Evolutionary conservation across 495 filamentous ascomycete genomes (phyloP).

Genomic region (Jackrogersella minutella): DNA sequence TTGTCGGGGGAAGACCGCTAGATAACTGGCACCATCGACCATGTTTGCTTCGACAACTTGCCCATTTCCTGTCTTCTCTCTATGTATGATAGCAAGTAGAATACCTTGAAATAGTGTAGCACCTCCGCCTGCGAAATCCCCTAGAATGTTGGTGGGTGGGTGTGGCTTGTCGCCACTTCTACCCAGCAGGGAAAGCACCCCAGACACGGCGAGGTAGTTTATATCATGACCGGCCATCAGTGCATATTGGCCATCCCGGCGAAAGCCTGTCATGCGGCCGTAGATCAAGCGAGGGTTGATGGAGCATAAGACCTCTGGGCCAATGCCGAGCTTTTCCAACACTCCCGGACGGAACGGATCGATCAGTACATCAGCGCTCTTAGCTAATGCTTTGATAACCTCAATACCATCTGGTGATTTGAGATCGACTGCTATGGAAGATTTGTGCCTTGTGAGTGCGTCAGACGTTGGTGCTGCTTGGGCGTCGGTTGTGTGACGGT

Average conservation of each 20-base stretch:
- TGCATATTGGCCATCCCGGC: slow-evolving; percentile 83
- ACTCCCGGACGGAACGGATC: slow-evolving; percentile 93
- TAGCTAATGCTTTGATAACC: slow-evolving; percentile 70
- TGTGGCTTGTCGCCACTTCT: slow-evolving; percentile 72
- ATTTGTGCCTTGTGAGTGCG: slow-evolving; percentile 78
- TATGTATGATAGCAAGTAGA: slow-evolving; percentile 66
- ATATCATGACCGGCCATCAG: slow-evolving; percentile 97
- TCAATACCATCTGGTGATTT: slow-evolving; percentile 68
- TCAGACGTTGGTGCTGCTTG: slow-evolving; percentile 64
- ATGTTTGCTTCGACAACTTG: slow-evolving; percentile 96
- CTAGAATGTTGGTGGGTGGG: slow-evolving; percentile 83
- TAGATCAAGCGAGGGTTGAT: slow-evolving; percentile 81
- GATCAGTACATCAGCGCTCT: slow-evolving; percentile 77
- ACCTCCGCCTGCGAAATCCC: slow-evolving; percentile 93
- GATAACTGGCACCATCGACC: slow-evolving; percentile 85
- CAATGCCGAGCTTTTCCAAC: slow-evolving; percentile 81
- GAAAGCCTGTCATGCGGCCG: slow-evolving; percentile 86
- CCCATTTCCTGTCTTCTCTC: slow-evolving; percentile 69
- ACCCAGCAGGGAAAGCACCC: slow-evolving; percentile 79
- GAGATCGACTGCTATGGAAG: slow-evolving; percentile 78
- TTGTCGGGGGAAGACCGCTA: slow-evolving; percentile 79
- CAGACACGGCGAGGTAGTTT: slow-evolving; percentile 92
- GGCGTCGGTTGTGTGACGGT: slow-evolving; percentile 59
- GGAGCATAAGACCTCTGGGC: slow-evolving; percentile 68
- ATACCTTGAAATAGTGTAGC: slow-evolving; percentile 75